Base-by-base conservation (phyloP, 768 basidiomycete species). In the Suillus fuscotomentosus region DNA sequence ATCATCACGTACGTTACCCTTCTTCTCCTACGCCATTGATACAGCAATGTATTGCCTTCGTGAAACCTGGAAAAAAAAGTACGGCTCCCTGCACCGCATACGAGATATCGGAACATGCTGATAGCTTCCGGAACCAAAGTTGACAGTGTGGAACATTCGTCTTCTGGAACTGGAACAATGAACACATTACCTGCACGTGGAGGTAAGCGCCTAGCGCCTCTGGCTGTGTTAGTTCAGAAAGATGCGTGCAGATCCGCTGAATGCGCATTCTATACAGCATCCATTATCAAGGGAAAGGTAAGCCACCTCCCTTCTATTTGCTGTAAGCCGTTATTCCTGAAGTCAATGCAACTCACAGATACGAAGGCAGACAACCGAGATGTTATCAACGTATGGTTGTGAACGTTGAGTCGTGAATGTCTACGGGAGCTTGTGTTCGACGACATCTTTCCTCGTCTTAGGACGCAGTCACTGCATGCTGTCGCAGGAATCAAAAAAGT, bases 371-470 rank as follows among this genome's bases (percentile, higher is more conserved):
- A 94, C 38, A 89, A 87, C 65, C 90, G 88, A 8, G 90, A 85
- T 0, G 86, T 78, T 34, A 91, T 78, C 3, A 91, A 89, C 0
- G 89, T 89, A 68, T 93, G 90, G 0, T 97, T 99, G 60, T 97
- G 78, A 99, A 99, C 5, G 83, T 82, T 0, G 95, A 94, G 71
- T 99, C 95, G 74, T 93, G 76, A 22, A 85, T 79, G 42, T 34
- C 5, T 4, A 20, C 11, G 98, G 84, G 48, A 98, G 80, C 70
- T 92, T 91, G 63, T 82, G 82, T 77, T 99, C 95, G 65, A 98
- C 80, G 1, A 80, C 67, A 50, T 98, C 82, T 56, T 96, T 97
- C 97, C 77, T 99, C 96, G 66, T 95, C 91, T 0, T 92, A 95
- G 15, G 95, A 91, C 8, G 79, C 82, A 1, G 81, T 79, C 5